Evolutionary conservation across 179 eudicot genomes (phyloP).

Genomic region (Gypsophila paniculata): DNA sequence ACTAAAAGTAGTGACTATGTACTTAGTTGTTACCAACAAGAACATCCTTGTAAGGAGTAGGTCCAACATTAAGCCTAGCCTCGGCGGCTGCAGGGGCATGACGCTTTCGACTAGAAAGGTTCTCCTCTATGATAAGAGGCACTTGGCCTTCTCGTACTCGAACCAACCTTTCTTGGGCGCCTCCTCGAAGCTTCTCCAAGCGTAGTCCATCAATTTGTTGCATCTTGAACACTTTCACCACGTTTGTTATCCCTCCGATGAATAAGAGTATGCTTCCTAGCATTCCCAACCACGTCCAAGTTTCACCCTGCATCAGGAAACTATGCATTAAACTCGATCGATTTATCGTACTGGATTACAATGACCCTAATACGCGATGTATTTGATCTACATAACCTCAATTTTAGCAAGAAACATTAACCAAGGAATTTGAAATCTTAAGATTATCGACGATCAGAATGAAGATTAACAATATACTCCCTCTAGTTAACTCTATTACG

Average conservation of each 20-base stretch:
- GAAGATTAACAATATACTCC: too few relatives aligned
- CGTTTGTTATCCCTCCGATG: slow-evolving; percentile 64
- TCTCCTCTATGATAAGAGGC: slow-evolving; percentile 39
- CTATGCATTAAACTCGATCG: background rate
- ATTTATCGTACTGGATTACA: too few relatives aligned
- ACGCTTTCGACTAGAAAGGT: slow-evolving; percentile 28
- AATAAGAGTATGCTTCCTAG: slow-evolving; percentile 59
- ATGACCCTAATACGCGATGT: too few relatives aligned
- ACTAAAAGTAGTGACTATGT: background rate
- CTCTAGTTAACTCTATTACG: too few relatives aligned
- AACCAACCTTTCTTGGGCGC: slow-evolving; percentile 64
- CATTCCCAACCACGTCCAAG: slow-evolving; percentile 64
- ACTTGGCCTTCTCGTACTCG: slow-evolving; percentile 52
- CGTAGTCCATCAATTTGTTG: slow-evolving; percentile 53
- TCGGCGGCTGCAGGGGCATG: slow-evolving; percentile 9
- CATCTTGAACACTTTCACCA: slow-evolving; percentile 85
- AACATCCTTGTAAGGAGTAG: slow-evolving; percentile 69
- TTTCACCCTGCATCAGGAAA: slow-evolving; percentile 34
- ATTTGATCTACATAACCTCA: too few relatives aligned
- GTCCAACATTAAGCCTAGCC: slow-evolving; percentile 7
- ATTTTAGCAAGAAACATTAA: too few relatives aligned
- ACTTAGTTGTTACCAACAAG: slow-evolving; percentile 42
- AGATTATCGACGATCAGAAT: too few relatives aligned
- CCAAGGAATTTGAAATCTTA: too few relatives aligned
- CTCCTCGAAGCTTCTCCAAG: slow-evolving; percentile 74